Conservation (phyloP, 305 asterid genomes). For the Nicotiana rustica region DNA sequence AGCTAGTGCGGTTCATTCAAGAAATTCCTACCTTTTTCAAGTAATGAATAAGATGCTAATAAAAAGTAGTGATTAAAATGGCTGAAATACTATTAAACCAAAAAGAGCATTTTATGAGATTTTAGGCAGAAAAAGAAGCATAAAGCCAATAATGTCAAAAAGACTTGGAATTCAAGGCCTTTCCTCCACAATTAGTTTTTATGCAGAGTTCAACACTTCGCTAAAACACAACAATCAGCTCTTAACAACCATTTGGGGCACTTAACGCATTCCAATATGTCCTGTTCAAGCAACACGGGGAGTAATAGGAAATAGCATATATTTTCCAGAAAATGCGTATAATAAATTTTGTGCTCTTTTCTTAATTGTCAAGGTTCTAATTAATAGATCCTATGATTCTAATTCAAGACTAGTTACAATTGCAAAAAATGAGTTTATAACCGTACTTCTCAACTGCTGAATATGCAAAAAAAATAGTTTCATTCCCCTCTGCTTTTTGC, state of each 20-base stretch:
- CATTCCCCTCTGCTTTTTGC: not conserved
- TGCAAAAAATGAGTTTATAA: not conserved
- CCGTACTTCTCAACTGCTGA: not conserved
- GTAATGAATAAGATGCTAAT: too few relatives aligned
- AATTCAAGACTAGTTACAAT: not conserved
- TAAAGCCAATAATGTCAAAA: not conserved
- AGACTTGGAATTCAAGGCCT: not conserved
- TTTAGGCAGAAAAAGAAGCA: not conserved
- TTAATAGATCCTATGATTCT: not conserved
- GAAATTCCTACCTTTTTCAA: too few relatives aligned
- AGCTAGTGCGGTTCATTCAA: too few relatives aligned
- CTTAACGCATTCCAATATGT: too few relatives aligned
- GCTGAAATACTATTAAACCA: not conserved
- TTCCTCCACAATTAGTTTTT: not conserved
- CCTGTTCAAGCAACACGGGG: not conserved
- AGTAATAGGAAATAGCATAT: not conserved
- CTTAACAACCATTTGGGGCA: too few relatives aligned
- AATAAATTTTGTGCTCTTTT: not conserved
- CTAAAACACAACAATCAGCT: not conserved
- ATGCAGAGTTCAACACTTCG: not conserved
- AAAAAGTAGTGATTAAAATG: too few relatives aligned
- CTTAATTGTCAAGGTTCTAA: not conserved
- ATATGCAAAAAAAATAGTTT: not conserved
- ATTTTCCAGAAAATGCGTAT: not conserved
- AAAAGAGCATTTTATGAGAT: not conserved